These are phyloP conservation scores for Starmerella powellii DNA, from an alignment of 805 yeast genomes.

Conservation along the genomic window DNA sequence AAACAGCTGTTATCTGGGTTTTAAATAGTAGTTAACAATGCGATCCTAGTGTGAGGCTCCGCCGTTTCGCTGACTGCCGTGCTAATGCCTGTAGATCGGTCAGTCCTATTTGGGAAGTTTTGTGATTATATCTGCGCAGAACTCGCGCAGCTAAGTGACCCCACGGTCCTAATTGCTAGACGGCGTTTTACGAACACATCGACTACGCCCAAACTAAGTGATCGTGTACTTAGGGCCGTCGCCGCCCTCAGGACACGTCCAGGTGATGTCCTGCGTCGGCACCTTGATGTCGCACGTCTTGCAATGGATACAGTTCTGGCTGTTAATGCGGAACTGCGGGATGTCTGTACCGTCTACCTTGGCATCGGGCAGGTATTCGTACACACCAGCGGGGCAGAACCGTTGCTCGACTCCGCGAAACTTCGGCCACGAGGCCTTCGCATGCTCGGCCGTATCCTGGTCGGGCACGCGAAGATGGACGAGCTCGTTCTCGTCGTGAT, in stretches of 20 bases:
- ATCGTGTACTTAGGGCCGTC: slow-evolving; percentile 94
- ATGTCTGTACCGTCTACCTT: slow-evolving; percentile 28
- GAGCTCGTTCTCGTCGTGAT: slow-evolving; percentile 86
- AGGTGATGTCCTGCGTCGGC: slow-evolving; percentile 84
- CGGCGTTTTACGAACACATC: no score
- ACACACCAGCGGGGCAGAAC: slow-evolving; percentile 98
- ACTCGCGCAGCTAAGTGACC: no score
- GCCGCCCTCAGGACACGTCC: slow-evolving; percentile 99
- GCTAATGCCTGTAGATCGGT: no score
- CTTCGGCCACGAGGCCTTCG: slow-evolving; percentile 55
- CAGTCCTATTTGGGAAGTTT: no score
- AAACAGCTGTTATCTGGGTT: no score
- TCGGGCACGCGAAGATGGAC: slow-evolving; percentile 57
- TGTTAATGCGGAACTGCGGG: slow-evolving; percentile 80
- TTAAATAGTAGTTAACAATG: no score
- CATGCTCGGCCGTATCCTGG: slow-evolving; percentile 43
- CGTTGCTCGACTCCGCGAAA: slow-evolving; percentile 80
- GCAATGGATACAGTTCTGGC: slow-evolving; percentile 97
- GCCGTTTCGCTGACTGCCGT: no score
- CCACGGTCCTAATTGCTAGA: no score
- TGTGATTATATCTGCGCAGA: no score
- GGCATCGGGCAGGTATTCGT: slow-evolving; percentile 69
- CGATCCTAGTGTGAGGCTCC: no score
- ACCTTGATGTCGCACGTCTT: slow-evolving; percentile 96
- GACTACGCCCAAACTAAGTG: slow-evolving; percentile 33